Percentiles rank a stretch among this genome's conserved stretches.
Conservation (phyloP, 2,329 filamentous ascomycete genomes). For the Colletotrichum sp. region DNA sequence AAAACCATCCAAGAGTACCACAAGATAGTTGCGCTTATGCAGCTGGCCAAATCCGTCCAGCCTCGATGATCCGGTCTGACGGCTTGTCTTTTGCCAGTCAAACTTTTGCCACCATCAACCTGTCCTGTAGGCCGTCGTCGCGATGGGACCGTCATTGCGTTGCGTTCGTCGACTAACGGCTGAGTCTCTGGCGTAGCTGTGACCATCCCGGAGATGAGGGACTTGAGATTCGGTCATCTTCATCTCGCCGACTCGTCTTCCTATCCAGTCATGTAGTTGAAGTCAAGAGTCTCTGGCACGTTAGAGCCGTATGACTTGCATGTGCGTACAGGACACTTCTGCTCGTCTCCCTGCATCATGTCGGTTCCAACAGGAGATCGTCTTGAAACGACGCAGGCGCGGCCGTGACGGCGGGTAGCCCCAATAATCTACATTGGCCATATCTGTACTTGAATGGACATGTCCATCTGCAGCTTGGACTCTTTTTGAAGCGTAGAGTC, state of each 20-base stretch:
- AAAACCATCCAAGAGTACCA: slow-evolving; percentile 5
- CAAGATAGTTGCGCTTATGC: slow-evolving; percentile 26
- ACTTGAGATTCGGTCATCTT: not conserved
- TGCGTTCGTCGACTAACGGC: not conserved
- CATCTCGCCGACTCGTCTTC: not conserved
- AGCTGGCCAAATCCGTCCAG: slow-evolving; percentile 4
- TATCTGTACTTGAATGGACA: not conserved
- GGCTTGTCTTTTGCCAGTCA: not conserved
- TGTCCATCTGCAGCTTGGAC: slow-evolving; percentile 4
- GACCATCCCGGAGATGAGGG: slow-evolving; percentile 10
- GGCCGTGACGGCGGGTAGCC: slow-evolving; percentile 5
- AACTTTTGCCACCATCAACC: not conserved
- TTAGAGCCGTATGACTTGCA: slow-evolving; percentile 16
- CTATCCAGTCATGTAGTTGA: not conserved
- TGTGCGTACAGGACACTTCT: slow-evolving; percentile 13
- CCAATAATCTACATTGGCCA: not conserved
- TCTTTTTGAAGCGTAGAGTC: not conserved
- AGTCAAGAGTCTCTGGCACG: not conserved
- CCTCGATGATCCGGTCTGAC: not conserved
- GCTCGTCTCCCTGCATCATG: slow-evolving; percentile 13
- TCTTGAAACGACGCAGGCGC: slow-evolving; percentile 22
- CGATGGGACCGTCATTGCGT: not conserved
- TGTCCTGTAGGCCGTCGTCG: not conserved
- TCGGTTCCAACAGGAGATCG: slow-evolving; percentile 14
- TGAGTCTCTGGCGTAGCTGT: not conserved